These are phyloP conservation scores for Maudiozyma saulgeensis DNA, from an alignment of 805 yeast species.

Conservation along the genomic window DNA sequence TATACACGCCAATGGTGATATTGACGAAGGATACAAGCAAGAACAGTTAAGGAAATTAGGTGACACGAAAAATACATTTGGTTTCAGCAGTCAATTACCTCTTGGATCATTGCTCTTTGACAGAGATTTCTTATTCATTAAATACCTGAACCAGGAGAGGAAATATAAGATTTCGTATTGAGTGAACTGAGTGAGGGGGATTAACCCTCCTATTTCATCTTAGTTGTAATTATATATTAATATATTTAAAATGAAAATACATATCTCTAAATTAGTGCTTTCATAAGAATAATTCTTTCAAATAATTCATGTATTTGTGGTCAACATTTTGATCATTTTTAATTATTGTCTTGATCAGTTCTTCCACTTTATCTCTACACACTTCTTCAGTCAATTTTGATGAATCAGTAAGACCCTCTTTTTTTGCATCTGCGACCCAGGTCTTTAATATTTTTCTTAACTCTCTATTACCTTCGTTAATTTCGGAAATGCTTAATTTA, in stretches of 20 bases:
- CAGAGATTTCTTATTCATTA: conserved; percentile 40
- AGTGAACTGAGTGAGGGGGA: too few species aligned
- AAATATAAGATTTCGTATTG: not conserved
- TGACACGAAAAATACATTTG: not conserved
- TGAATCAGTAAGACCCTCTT: conserved; percentile 18
- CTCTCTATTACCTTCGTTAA: conserved; percentile 38
- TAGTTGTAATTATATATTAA: not conserved
- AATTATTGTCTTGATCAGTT: conserved; percentile 14
- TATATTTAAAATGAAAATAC: not conserved
- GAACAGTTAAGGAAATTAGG: not conserved
- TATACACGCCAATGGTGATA: not conserved
- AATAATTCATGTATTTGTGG: conserved; percentile 14
- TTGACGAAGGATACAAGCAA: not conserved
- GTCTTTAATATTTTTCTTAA: conserved; percentile 41
- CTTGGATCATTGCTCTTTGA: conserved; percentile 39
- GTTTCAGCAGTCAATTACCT: conserved; percentile 42
- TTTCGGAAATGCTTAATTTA: conserved; percentile 41
- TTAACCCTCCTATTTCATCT: not conserved
- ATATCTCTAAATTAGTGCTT: not conserved
- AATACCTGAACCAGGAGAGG: conserved; percentile 3
- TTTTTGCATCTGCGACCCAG: conserved; percentile 43
- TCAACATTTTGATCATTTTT: conserved; percentile 7
- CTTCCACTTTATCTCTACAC: conserved; percentile 18
- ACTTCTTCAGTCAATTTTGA: conserved; percentile 30
- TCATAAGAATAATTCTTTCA: conserved; percentile 14